These are phyloP conservation scores for Leishmania guyanensis DNA, from an alignment of 208 protist species.

Conservation along the genomic window DNA sequence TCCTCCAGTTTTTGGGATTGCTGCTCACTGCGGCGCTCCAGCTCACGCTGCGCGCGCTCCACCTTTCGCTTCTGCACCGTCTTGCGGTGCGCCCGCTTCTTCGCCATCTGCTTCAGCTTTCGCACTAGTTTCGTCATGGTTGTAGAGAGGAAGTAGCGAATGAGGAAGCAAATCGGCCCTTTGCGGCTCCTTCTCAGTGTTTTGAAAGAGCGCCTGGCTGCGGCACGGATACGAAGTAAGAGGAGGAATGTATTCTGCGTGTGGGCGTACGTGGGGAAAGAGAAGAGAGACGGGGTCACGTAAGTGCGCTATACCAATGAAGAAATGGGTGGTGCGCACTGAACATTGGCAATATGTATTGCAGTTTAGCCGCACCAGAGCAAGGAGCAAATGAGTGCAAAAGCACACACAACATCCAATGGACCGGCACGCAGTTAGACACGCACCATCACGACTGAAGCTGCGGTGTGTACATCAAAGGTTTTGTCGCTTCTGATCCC, in stretches of 20 bases:
- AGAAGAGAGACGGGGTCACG: not conserved
- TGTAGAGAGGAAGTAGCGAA: not conserved
- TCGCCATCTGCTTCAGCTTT: constrained; percentile 91
- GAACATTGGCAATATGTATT: not conserved
- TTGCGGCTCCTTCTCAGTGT: not conserved
- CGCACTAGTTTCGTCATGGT: constrained; percentile 87
- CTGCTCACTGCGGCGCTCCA: constrained; percentile 42
- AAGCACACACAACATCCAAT: not conserved
- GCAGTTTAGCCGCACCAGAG: not conserved
- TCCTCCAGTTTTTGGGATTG: constrained; percentile 49
- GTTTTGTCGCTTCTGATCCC: not conserved
- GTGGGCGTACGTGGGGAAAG: not conserved
- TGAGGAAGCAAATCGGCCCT: not conserved
- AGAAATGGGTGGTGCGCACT: not conserved
- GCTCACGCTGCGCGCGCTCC: constrained; percentile 60
- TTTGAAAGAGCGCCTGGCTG: not conserved
- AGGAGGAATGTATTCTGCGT: not conserved
- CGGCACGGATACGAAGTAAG: not conserved
- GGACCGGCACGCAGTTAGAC: not conserved
- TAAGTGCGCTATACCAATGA: not conserved
- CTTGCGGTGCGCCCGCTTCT: constrained; percentile 84
- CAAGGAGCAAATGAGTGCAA: not conserved
- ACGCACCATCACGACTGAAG: not conserved
- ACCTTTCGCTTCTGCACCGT: constrained; percentile 88
- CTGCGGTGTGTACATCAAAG: not conserved